phyloP scores from a whole-genome alignment of 1,284 basidiomycete genomes.

The Microbotryum saponariae region DNA sequence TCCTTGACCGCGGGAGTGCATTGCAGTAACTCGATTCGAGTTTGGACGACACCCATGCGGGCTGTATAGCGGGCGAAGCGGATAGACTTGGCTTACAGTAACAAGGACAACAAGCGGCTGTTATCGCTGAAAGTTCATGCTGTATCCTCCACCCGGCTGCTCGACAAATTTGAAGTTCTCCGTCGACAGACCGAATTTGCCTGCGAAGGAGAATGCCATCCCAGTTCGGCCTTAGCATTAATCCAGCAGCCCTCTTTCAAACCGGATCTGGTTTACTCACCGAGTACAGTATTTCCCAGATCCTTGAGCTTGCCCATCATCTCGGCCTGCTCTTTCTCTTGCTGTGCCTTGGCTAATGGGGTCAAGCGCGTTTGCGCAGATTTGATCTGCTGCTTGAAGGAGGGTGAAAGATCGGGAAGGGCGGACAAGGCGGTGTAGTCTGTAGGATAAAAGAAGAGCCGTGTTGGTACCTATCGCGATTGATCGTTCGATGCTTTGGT shows the following conservation, averaged over 20 bases:
- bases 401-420: slow-evolving; percentile 54
- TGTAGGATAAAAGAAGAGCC: slow-evolving; percentile 39
- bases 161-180: slow-evolving; percentile 77
- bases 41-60: background rate
- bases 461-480: background rate
- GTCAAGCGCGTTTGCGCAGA: slow-evolving; percentile 53
- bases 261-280: slow-evolving; percentile 44
- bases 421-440: slow-evolving; percentile 67
- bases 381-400: slow-evolving; percentile 50
- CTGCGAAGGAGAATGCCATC: slow-evolving; percentile 9
- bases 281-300: slow-evolving; percentile 82
- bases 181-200: slow-evolving; percentile 42
- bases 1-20: no score
- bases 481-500: no score
- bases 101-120: background rate
- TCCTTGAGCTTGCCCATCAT: slow-evolving; percentile 90
- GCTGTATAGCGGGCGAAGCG: no score
- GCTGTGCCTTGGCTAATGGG: slow-evolving; percentile 61
- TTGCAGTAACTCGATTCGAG: background rate
- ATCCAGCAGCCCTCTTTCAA: slow-evolving; percentile 12
- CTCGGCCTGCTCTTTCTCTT: slow-evolving; percentile 81
- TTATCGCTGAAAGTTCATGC: slow-evolving; percentile 64
- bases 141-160: slow-evolving; percentile 72
- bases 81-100: no score
- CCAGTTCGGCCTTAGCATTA: background rate